A percentile compares a stretch with the other conserved stretches of the same genome.
Conservation (phyloP, 208 protist genomes). For the Acanthamoeba sp. region DNA sequence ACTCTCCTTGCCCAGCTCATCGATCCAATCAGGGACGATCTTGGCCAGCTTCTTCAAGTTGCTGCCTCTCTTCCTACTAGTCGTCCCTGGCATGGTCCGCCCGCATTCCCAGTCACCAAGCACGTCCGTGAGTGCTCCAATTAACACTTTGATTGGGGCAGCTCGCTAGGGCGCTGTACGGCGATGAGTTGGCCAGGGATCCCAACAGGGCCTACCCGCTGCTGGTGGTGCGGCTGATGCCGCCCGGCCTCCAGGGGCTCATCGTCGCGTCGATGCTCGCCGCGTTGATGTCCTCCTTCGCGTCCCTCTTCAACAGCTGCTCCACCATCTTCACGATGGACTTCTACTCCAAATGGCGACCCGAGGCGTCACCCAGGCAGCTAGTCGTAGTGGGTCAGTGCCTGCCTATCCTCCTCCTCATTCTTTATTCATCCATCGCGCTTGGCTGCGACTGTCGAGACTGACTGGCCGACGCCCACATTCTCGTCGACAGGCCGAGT, state of each 20-base stretch:
- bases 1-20: not conserved
- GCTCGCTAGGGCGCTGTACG: conserved; percentile 76
- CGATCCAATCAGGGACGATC: conserved; percentile 2
- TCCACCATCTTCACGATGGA: conserved; percentile 85
- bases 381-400: conserved; percentile 45
- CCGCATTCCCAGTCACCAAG: too few relatives aligned
- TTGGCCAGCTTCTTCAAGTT: conserved; percentile 78
- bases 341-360: conserved; percentile 76
- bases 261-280: conserved; percentile 80
- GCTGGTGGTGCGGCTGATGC: conserved; percentile 77
- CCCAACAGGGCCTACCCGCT: conserved; percentile 81
- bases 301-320: conserved; percentile 81
- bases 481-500: conserved; percentile 27
- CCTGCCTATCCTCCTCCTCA: not conserved
- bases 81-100: conserved; percentile 76
- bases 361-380: conserved; percentile 12
- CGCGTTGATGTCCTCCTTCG: conserved; percentile 84
- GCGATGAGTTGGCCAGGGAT: conserved; percentile 73
- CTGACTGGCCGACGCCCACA: not conserved
- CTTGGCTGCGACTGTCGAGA: too few relatives aligned
- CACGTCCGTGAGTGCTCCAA: too few relatives aligned
- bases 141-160: too few relatives aligned
- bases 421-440: not conserved
- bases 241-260: conserved; percentile 76
- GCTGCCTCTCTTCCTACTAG: conserved; percentile 77